A percentile compares a stretch with the other conserved stretches of the same genome.
These are phyloP conservation scores for Fraxinus floribunda DNA, from an alignment of 305 asterid species.

Conservation along the genomic window DNA sequence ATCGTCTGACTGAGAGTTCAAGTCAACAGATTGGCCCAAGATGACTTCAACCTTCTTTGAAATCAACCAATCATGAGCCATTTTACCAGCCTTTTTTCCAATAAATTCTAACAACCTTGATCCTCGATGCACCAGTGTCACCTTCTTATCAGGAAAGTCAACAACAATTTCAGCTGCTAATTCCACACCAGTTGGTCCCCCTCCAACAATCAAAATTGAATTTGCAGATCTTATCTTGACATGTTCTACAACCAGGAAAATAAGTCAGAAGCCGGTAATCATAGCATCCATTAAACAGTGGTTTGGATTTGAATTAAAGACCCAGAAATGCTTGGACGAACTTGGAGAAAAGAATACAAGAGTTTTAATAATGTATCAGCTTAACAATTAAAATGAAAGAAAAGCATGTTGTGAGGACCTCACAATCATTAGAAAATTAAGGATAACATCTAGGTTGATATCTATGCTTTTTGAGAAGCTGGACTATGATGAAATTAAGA, in stretches of 20 bases:
- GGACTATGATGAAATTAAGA: neutral
- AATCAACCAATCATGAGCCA: conserved; percentile 67
- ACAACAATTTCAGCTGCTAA: conserved; percentile 66
- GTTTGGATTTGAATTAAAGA: neutral
- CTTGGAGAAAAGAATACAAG: neutral
- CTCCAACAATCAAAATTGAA: conserved; percentile 69
- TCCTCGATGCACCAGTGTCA: conserved; percentile 66
- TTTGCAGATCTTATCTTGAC: conserved; percentile 62
- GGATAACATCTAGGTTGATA: neutral
- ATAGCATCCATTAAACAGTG: neutral
- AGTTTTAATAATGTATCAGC: neutral
- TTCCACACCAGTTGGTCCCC: conserved; percentile 90
- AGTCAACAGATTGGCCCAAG: conserved; percentile 58
- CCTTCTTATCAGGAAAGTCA: conserved; percentile 76
- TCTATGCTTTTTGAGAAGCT: neutral
- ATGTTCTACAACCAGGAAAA: conserved; percentile 39
- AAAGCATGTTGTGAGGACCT: neutral
- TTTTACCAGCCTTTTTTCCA: conserved; percentile 54
- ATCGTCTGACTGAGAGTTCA: conserved; percentile 43
- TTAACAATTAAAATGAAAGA: neutral
- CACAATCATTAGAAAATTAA: neutral
- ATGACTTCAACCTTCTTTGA: conserved; percentile 77
- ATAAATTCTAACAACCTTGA: conserved; percentile 64
- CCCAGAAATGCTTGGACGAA: neutral
- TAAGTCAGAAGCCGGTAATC: neutral